Percentiles rank a stretch among this genome's conserved stretches.
phyloP scores from a whole-genome alignment of 208 protist genomes.

The Porcisia deanei region DNA sequence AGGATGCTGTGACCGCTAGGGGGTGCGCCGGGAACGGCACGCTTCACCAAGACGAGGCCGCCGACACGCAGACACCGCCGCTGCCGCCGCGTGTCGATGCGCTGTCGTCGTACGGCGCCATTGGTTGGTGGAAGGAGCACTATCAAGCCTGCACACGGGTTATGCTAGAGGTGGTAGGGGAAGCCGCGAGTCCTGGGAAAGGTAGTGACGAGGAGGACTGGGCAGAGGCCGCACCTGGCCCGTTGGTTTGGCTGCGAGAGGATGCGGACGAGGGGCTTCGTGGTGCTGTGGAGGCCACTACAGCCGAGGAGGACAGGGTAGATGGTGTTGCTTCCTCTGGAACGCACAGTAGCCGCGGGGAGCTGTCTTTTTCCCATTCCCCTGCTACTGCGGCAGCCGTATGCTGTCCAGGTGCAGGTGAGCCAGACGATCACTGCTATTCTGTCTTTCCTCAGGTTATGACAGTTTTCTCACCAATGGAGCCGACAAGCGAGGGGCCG shows the following conservation, averaged over 20 bases:
- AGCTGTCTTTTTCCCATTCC: background rate
- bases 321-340: background rate
- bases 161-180: slow-evolving; percentile 43
- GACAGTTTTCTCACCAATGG: background rate
- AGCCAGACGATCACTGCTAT: background rate
- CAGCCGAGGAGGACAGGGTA: background rate
- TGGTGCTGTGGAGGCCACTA: slow-evolving; percentile 1
- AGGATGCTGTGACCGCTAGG: background rate
- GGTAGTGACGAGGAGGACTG: background rate
- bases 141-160: slow-evolving; percentile 61
- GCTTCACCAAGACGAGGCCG: background rate
- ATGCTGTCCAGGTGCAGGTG: background rate
- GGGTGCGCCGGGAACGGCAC: background rate
- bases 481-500: slow-evolving; percentile 1
- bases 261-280: slow-evolving; percentile 1
- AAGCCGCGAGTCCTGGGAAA: slow-evolving; percentile 2
- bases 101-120: slow-evolving; percentile 29
- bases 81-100: slow-evolving; percentile 51
- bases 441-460: background rate
- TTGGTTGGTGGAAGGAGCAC: slow-evolving; percentile 59
- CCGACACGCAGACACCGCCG: background rate
- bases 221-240: background rate
- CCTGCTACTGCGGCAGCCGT: background rate
- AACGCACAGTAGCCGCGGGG: background rate
- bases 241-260: background rate